Evolutionary conservation across 129 eudicot species (phyloP), one percentile per base, ranked within the genome.

Genomic region (Centrapalus pauciflorus): DNA sequence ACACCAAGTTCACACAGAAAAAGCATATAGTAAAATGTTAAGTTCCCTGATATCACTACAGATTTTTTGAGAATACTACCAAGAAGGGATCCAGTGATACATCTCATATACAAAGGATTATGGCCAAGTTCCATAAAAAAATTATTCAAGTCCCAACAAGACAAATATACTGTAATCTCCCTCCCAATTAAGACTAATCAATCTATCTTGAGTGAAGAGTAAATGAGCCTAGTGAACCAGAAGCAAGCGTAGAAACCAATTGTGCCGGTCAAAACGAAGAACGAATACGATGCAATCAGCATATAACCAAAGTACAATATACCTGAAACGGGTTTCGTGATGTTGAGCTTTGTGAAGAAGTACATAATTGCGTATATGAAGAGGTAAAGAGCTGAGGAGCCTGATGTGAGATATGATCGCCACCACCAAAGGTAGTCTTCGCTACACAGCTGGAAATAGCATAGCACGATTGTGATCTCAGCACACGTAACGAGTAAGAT

Each of bases 341-440:
- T 81, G 30, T 73, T 72, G 7, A 81, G 80, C 80, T 77, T 81
- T 12, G 82, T 73, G 77, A 81, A 81, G 80, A 77, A 81, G 76
- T 77, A 81, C 55, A 73, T 77, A 4, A 73, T 70, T 0, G 86
- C 76, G 27, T 77, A 81, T 68, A 81, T 70, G 72, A 81, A 81
- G 8, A 81, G 77, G 46, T 81, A 81, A 54, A 81, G 66, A 7
- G 82, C 86, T n/a, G 86, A 81, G 5, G 86, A 77, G 16, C 86
- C 82, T 16, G 86, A 72, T 1, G 82, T 81, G 45, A 81, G 71
- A 46, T 77, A 81, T 0, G 86, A 77, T 28, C 86, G 72, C 86
- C 86, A 81, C 86, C 86, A 81, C 86, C 86, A 81, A 1, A 54
- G 74, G 29, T 81, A 81, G 43, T 81, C 83, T 46, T 81, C 82